Evolutionary conservation across 805 yeast species (phyloP), one percentile per base, ranked within the genome.

Genomic region (Wickerhamiella allomyrinae): DNA sequence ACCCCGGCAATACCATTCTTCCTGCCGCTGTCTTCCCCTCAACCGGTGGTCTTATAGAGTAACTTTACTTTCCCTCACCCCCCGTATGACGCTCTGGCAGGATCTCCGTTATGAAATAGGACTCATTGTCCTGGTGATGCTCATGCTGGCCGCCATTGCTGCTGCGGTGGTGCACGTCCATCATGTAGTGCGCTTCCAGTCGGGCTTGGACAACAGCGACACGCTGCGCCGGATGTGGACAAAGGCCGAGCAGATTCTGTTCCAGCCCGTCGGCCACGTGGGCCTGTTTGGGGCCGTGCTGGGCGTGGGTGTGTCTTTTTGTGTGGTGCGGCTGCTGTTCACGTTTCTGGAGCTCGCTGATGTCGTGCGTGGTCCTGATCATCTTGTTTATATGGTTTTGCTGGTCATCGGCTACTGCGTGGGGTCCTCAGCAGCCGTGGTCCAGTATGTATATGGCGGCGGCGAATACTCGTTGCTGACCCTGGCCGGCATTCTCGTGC

Each of bases 191-290:
- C 46, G 55, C 13, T 49, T 49, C 45, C 40, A 43, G 29, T 41
- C 48, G n/a, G 57, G 57, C 20, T 43, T 53, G 24, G 46, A 51
- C 34, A 40, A 34, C 42, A 53, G 49, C 27, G 56, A 51, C 17
- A 45, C 46, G 13, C 44, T 53, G 40, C 41, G 57, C 20, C 46
- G 56, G 11, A 37, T 49, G 48, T 53, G 57, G 57, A 44, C 57
- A 15, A 48, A 49, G 23, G 42, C 54, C 20, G 51, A 49, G 21
- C 48, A 42, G 24, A 44, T 49, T 23, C 39, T 52, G n/a, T 48
- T 52, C 40, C 51, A 44, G 41, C 53, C 55, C 27, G 46, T 49
- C 3, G 13, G 13, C 17, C 33, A 34, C 37, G 52, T 55, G 33
- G 56, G 56, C 15, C 42, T 52, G 15, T 37, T 50, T 37, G 24